phyloP scores from a whole-genome alignment of 2,329 filamentous ascomycete genomes.

The Coniochaeta ligniaria region DNA sequence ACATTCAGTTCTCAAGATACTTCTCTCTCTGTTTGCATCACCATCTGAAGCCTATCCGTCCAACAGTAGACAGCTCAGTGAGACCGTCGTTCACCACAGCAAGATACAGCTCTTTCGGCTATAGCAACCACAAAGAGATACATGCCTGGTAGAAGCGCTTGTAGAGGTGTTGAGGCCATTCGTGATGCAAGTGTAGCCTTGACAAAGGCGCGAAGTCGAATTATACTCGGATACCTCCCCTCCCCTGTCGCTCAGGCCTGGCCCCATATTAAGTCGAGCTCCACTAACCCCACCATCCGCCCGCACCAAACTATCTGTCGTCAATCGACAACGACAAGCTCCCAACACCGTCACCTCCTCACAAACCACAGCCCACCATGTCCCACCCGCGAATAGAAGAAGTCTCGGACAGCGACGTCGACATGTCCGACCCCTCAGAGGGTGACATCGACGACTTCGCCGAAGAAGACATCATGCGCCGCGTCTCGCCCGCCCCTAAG shows the following conservation, averaged over 20 bases:
- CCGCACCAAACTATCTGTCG: background rate
- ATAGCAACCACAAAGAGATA: too few relatives aligned
- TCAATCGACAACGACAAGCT: background rate
- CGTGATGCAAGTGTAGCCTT: background rate
- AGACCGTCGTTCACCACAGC: too few relatives aligned
- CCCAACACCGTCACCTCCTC: background rate
- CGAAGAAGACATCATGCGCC: constrained; percentile 50
- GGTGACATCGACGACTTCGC: constrained; percentile 66
- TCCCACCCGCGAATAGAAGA: constrained; percentile 88
- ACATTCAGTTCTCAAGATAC: too few relatives aligned
- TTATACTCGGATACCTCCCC: background rate
- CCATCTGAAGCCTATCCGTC: too few relatives aligned
- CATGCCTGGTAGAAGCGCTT: too few relatives aligned
- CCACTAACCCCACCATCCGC: background rate
- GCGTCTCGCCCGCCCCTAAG: constrained; percentile 21
- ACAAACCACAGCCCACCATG: constrained; percentile 31
- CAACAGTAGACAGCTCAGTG: too few relatives aligned
- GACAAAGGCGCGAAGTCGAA: background rate
- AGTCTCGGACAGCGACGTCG: constrained; percentile 72
- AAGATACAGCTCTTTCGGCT: too few relatives aligned
- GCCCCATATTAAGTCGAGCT: background rate
- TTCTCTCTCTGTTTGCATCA: too few relatives aligned
- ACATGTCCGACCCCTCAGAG: constrained; percentile 77
- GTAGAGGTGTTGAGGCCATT: background rate
- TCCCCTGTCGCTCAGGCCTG: background rate